Evolutionary conservation across 2,329 filamentous ascomycete species (phyloP).

Genomic region (Septoria linicola): DNA sequence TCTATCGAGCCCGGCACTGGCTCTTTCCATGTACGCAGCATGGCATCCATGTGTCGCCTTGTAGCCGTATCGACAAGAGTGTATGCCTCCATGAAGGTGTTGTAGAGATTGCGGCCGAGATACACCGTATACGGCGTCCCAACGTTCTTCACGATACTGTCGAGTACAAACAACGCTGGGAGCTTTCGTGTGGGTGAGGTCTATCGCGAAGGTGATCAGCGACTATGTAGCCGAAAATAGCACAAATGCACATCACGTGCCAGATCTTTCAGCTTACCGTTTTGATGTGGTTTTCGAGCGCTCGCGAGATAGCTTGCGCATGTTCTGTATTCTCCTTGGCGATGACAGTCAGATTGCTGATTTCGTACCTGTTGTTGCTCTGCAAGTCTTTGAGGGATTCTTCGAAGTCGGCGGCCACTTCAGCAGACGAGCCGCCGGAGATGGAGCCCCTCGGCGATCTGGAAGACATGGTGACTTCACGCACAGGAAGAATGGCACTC

Average conservation of each 20-base stretch:
- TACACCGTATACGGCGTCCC: slow-evolving; percentile 96
- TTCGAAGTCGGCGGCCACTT: slow-evolving; percentile 93
- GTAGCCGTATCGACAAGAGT: slow-evolving; percentile 80
- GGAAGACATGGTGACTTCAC: slow-evolving; percentile 57
- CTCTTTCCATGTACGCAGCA: slow-evolving; percentile 97
- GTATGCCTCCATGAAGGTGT: slow-evolving; percentile 96
- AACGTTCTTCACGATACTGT: slow-evolving; percentile 98
- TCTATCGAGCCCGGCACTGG: slow-evolving; percentile 92
- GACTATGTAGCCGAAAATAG: slow-evolving; percentile 16
- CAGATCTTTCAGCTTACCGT: slow-evolving; percentile 64
- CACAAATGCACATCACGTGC: slow-evolving; percentile 25
- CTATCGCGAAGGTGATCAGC: slow-evolving; percentile 55
- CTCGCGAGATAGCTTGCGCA: slow-evolving; percentile 86
- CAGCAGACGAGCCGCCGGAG: slow-evolving; percentile 61
- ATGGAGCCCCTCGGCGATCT: slow-evolving; percentile 38
- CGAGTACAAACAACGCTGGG: slow-evolving; percentile 93
- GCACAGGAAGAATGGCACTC: slow-evolving; percentile 24
- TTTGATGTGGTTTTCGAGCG: slow-evolving; percentile 88
- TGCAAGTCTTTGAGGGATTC: slow-evolving; percentile 89
- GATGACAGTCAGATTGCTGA: slow-evolving; percentile 95
- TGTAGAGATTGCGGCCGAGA: slow-evolving; percentile 85
- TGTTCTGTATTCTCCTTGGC: slow-evolving; percentile 96
- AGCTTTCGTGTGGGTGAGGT: slow-evolving; percentile 85
- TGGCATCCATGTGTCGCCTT: slow-evolving; percentile 89
- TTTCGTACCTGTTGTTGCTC: slow-evolving; percentile 88